phyloP scores from a whole-genome alignment of 208 protist genomes.

The Trypanosomatidae sp. region DNA sequence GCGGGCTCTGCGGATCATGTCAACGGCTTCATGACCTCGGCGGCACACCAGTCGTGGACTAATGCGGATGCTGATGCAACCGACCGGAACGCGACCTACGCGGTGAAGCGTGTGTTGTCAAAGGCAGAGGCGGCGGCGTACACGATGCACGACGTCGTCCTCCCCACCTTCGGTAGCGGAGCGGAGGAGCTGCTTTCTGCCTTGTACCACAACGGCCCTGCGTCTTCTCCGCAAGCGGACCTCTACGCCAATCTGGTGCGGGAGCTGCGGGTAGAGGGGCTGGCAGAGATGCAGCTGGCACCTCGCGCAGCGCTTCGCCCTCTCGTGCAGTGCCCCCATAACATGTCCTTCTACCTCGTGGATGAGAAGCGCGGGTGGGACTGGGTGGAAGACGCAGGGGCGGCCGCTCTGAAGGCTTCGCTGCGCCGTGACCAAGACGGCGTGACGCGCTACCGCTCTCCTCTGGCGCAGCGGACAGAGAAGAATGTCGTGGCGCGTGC shows the following conservation, averaged over 20 bases:
- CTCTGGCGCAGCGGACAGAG: slow-evolving; percentile 33
- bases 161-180: slow-evolving; percentile 51
- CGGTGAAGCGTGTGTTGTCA: too few relatives aligned
- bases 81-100: too few relatives aligned
- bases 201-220: slow-evolving; percentile 2
- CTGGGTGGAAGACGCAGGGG: slow-evolving; percentile 52
- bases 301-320: slow-evolving; percentile 56
- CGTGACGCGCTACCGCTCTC: slow-evolving; percentile 60
- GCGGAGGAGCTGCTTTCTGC: slow-evolving; percentile 1
- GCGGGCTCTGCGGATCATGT: slow-evolving; percentile 67
- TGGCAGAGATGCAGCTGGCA: slow-evolving; percentile 50
- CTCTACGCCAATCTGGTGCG: slow-evolving; percentile 32
- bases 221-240: too few relatives aligned
- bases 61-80: too few relatives aligned
- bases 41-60: slow-evolving; percentile 55
- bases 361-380: slow-evolving; percentile 77
- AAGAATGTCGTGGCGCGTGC: slow-evolving; percentile 64
- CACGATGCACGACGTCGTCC: slow-evolving; percentile 60
- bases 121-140: slow-evolving; percentile 45
- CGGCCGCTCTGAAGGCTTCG: slow-evolving; percentile 29
- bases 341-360: slow-evolving; percentile 52
- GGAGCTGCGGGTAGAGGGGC: slow-evolving; percentile 58
- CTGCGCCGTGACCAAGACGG: slow-evolving; percentile 78
- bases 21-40: slow-evolving; percentile 55
- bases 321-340: slow-evolving; percentile 38